Evolutionary conservation across 768 basidiomycete genomes (phyloP), one percentile per base, ranked within the genome.

Genomic region (Cystobasidium ongulense): DNA sequence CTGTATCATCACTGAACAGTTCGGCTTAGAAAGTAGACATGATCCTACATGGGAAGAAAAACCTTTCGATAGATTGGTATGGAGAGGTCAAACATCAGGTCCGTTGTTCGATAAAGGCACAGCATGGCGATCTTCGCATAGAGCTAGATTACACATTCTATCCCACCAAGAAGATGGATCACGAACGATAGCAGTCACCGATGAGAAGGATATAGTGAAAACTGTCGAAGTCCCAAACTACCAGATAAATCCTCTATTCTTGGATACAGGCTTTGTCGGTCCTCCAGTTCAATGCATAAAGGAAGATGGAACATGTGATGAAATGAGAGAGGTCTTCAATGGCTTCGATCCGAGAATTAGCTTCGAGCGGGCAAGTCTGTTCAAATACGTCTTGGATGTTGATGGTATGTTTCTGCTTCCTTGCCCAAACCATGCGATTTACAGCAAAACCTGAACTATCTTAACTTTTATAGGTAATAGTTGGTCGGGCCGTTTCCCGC

Each of bases 41-140:
- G 76, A 79, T 63, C 77, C 77, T 27, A n/a, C 75, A 8, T 84
- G 83, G 83, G 80, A 81, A 36, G 81, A 82, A 25, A 82, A 83
- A 66, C 80, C 81, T 0, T 79, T 82, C 74, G 76, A 82, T 36
- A 63, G 79, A 11, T 59, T 83, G 11, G 81, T 83, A 65, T 84
- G 83, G 83, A 77, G 83, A 8, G 83, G 83, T 0, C 81, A 81
- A n/a, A 82, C 81, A 3, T 82, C 82, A 0, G 83, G 83, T 5
- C 79, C 76, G 35, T 46, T 77, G 18, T 79, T 76, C 73, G 76
- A 76, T 41, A 64, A 61, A 63, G 18, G 50, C 33, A 76, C 74
- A 29, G 75, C 78, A 8, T 81, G 80, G 80, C 66, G 72, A 53
- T 73, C 76, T 23, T 77, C 79, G 15, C 80, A 81, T 25, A 77